Conservation (phyloP, 768 basidiomycete genomes). For the Boletus sp. region DNA sequence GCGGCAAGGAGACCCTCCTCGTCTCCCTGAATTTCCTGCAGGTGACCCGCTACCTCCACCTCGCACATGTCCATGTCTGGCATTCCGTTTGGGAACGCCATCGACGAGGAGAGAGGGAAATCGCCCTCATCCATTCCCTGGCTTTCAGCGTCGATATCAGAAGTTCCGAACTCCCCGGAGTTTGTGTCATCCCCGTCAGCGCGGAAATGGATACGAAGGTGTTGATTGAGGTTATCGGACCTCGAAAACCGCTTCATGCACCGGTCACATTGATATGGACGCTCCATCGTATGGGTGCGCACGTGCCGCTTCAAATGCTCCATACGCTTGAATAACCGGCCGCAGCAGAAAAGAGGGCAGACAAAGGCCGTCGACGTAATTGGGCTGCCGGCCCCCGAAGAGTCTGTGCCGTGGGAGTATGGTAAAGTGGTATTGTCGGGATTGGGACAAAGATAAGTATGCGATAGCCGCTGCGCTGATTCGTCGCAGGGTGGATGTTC, state of each 20-base stretch:
- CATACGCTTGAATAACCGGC: slow-evolving; percentile 84
- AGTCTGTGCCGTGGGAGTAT: slow-evolving; percentile 15
- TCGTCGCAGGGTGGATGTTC: slow-evolving; percentile 20
- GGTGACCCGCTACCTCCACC: slow-evolving; percentile 54
- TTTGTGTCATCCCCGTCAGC: slow-evolving; percentile 29
- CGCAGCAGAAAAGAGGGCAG: slow-evolving; percentile 83
- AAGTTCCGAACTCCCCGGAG: slow-evolving; percentile 26
- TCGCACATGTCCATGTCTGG: slow-evolving; percentile 56
- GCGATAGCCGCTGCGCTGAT: slow-evolving; percentile 14
- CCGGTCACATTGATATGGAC: slow-evolving; percentile 69
- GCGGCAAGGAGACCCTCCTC: slow-evolving; percentile 52
- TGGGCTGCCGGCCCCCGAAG: slow-evolving; percentile 21
- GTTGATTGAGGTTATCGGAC: slow-evolving; percentile 86
- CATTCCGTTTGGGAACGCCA: slow-evolving; percentile 29
- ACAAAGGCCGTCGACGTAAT: slow-evolving; percentile 63
- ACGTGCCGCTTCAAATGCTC: slow-evolving; percentile 89
- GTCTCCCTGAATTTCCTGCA: slow-evolving; percentile 54
- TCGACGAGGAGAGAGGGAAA: slow-evolving; percentile 20
- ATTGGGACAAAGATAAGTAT: slow-evolving; percentile 13
- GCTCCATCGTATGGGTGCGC: slow-evolving; percentile 86
- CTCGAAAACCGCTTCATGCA: slow-evolving; percentile 85
- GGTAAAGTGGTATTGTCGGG: slow-evolving; percentile 13
- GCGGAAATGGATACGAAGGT: slow-evolving; percentile 69
- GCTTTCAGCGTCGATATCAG: slow-evolving; percentile 32
- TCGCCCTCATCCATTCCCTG: slow-evolving; percentile 35